Evolutionary conservation across 2,329 filamentous ascomycete species (phyloP), one percentile per base, ranked within the genome.

Genomic region (Balansia obtecta): DNA sequence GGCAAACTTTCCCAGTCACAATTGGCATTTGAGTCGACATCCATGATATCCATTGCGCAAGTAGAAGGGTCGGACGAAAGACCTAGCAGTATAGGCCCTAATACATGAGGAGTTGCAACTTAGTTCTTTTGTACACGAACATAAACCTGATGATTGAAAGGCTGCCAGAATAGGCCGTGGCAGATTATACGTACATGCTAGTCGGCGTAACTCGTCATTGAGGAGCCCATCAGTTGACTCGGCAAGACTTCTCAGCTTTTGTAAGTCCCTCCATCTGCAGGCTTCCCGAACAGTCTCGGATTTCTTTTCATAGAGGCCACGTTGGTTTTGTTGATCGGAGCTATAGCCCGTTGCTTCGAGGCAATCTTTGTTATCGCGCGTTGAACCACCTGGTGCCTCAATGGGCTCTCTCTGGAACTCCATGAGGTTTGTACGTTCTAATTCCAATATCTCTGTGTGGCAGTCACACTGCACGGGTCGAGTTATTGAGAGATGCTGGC

Each of bases 201-300:
- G 70, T 61, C 79, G 77, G 57, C 90, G 83, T 55, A 93, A 66
- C 30, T 73, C 68, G 63, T 89, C 85, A 18, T 73, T 75, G 50
- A 88, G 61, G 54, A 88, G 75, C 16, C 85, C 85, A n/a, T 82
- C 84, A 49, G 72, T 68, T 1, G 80, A 79, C 48, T 77, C 75
- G 39, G 85, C 83, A 53, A 85, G 69, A 12, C 60, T 60, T 53
- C 76, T 71, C 50, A 89, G 71, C 42, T 68, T 66, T 37, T 72
- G 65, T 37, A 84, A 64, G 61, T 88, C 76, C 48, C 66, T 71
- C 60, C 67, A 68, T 54, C 68, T 69, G 67, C 83, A 88, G 32
- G 85, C 85, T 43, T 74, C 70, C 18, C 75, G 64, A 45, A 71
- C 61, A 48, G 42, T 46, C 12, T 49, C 37, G 13, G 43, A 4